phyloP scores from a whole-genome alignment of 345 rosid genomes.

The Camelina laxa region DNA sequence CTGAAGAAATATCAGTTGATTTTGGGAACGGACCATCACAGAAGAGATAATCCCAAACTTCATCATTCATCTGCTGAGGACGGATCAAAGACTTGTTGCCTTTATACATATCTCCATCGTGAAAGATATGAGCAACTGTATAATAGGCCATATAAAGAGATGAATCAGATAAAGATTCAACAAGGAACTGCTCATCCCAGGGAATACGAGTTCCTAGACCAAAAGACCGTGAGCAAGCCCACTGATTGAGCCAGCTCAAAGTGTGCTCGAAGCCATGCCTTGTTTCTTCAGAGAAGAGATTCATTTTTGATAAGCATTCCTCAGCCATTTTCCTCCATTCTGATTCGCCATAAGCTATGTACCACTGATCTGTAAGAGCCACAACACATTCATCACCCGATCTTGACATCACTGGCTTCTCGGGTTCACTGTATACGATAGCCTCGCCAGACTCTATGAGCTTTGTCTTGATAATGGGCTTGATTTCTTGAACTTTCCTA shows the following conservation, averaged over 20 bases:
- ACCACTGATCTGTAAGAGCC: conserved; percentile 99
- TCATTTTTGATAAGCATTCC: conserved; percentile 81
- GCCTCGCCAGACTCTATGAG: conserved; percentile 79
- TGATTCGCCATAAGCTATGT: conserved; percentile 80
- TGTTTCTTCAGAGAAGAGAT: conserved; percentile 82
- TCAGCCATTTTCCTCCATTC: conserved; percentile 80
- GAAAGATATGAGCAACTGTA: conserved; percentile 84
- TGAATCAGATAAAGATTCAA: conserved; percentile 94
- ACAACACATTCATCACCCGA: conserved; percentile 99
- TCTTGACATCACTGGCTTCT: conserved; percentile 89
- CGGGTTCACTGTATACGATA: conserved; percentile 90
- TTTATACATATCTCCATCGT: conserved; percentile 81
- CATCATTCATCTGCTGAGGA: conserved; percentile 83
- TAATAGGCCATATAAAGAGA: conserved; percentile 94
- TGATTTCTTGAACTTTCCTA: conserved; percentile 78
- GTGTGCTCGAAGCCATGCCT: conserved; percentile 91
- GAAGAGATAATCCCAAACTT: conserved; percentile 87
- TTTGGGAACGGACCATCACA: conserved; percentile 74
- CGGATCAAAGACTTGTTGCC: conserved; percentile 49
- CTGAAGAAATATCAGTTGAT: conserved; percentile 60
- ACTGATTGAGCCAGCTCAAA: conserved; percentile 91
- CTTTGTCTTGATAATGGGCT: conserved; percentile 69
- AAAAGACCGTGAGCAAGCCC: conserved; percentile 98
- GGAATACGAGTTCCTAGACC: conserved; percentile 97
- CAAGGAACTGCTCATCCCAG: conserved; percentile 88